Evolutionary conservation across 805 yeast genomes (phyloP).

Genomic region (Yamadazyma endophytica): DNA sequence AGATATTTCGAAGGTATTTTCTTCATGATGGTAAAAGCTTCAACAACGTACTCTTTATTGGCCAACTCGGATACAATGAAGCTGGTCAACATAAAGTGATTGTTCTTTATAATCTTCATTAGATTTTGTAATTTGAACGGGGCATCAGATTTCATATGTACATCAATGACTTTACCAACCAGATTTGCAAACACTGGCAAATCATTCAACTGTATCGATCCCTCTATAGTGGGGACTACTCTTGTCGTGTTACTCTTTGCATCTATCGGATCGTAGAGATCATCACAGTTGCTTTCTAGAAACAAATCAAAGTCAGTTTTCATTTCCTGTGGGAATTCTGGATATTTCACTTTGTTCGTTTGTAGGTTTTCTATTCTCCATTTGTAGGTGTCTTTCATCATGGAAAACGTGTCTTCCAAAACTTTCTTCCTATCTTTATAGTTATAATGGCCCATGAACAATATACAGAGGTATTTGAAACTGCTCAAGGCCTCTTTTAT

Average conservation of each 20-base stretch:
- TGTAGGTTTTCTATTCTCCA: conserved; percentile 22
- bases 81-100: conserved; percentile 21
- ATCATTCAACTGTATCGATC: conserved; percentile 22
- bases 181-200: conserved; percentile 26
- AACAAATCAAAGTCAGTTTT: conserved; percentile 3
- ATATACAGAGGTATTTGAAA: conserved; percentile 17
- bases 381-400: conserved; percentile 7
- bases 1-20: conserved; percentile 13
- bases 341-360: conserved; percentile 10
- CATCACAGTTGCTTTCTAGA: neutral
- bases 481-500: conserved; percentile 18
- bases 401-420: conserved; percentile 5
- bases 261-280: conserved; percentile 20
- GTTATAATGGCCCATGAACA: conserved; percentile 18
- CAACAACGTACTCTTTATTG: conserved; percentile 17
- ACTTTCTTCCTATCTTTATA: conserved; percentile 8
- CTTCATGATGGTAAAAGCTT: conserved; percentile 22
- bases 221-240: conserved; percentile 23
- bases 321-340: conserved; percentile 4
- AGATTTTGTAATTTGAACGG: conserved; percentile 5
- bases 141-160: conserved; percentile 11
- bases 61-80: conserved; percentile 26
- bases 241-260: conserved; percentile 13
- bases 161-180: conserved; percentile 13
- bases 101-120: conserved; percentile 14